Evolutionary conservation across 176 grass and related monocot species (phyloP), one percentile per base, ranked within the genome.

Genomic region (Ensete glaucum): DNA sequence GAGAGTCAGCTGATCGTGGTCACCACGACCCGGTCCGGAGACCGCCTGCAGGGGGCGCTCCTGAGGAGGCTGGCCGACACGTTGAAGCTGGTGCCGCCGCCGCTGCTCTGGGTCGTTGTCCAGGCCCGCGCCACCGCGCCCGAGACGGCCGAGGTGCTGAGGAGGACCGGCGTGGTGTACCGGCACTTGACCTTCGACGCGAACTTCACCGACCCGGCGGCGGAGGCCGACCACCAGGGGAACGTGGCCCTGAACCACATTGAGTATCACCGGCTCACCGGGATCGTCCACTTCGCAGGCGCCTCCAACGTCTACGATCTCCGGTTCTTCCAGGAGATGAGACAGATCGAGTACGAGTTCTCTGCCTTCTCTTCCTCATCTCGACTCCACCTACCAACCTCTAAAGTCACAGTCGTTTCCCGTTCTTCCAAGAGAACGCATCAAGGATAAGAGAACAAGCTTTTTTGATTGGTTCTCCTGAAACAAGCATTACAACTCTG

Each of bases 81-180:
- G 19, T 72, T 99, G 55, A 73, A 84, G 5, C 81, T 91, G 11
- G 91, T 99, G 11, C 82, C 77, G 50, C 77, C 91, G 26, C 96
- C 96, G 34, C 64, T 99, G 2, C 82, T 99, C 17, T 99, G 96
- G 96, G 79, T 99, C 23, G 86, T 99, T 17, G 96, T 99, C 11
- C 91, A 99, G 78, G 85, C 86, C 11, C 80, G 80, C 3, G 74
- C 66, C 16, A 88, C 89, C 53, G 86, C 78, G 21, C 55, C 86
- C 0, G 73, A 66, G 0, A 99, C 96, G 0, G 91, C 88, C 17
- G 91, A 89, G 73, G 82, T 91, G 85, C 81, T 99, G 16, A 69
- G 96, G 25, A 81, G 81, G 54, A 95, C 88, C 0, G 91, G 96
- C n/a, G 82, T 99, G 62, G 86, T 99, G 96, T 99, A 99, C 83